Base-by-base conservation (phyloP, 2,329 filamentous ascomycete genomes). In the Thielaviopsis populi region DNA sequence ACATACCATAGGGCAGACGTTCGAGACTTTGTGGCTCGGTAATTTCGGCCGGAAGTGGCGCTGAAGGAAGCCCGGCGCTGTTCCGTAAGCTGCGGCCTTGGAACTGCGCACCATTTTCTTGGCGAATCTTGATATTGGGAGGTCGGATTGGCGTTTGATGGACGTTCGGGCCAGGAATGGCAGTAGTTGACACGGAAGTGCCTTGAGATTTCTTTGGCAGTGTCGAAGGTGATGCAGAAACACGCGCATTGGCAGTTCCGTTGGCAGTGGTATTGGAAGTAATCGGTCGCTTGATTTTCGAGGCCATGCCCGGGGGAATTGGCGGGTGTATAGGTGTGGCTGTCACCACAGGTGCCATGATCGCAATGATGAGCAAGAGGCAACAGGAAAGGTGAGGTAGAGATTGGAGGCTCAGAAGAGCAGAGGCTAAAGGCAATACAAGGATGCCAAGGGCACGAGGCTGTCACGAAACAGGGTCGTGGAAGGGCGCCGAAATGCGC, bases 251-350 rank as follows among this genome's bases (percentile, higher is more conserved):
- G 1, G 81, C 79, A 27, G 82, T 74, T 68, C 77, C 76, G 66
- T 77, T 74, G 41, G 84, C 83, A 73, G 87, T 88, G 66, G 83
- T 81, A 72, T 87, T 85, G 85, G 79, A 43, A 84, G 83, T 62
- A 81, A 77, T 66, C 33, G 50, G 50, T 42, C 86, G 84, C 75
- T 89, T 90, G 68, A 83, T 80, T 75, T 89, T 90, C 68, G 59
- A 24, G n/a, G 19, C 62, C 46, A 22, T 71, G 70, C 64, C 63
- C n/a, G 63, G 60, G 27, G 61, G 67, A 33, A 66, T 66, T 10
- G 67, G 66, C 65, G 76, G 75, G 69, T 75, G 75, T 61, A 70
- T 69, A 63, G 77, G 75, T 66, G 79, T 77, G 64, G 77, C 75
- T 66, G 79, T 77, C 70, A 80, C 79, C 70, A 80, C 77, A 67